Evolutionary conservation across 352 stramenopile genomes (phyloP).

Genomic region (Peronospora belbahrii): DNA sequence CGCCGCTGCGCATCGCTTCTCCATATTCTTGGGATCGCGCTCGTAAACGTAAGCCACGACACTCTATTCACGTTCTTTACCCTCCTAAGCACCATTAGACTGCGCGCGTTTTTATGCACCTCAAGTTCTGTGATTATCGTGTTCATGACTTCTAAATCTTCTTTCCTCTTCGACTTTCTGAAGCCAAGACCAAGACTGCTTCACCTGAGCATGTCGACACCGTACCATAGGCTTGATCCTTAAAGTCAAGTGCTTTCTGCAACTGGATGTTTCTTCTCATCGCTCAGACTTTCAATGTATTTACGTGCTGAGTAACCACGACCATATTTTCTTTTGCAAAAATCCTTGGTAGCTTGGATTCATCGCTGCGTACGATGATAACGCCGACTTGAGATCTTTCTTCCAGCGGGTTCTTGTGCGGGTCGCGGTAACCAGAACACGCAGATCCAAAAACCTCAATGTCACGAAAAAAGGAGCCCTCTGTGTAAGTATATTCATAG

Average conservation of each 20-base stretch:
- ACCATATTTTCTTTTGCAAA: not conserved
- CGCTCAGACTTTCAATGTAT: not conserved
- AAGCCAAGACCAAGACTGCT: not conserved
- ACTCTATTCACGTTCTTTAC: too few species aligned
- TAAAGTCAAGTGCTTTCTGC: not conserved
- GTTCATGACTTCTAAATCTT: not conserved
- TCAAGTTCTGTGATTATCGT: not conserved
- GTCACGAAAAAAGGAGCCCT: not conserved
- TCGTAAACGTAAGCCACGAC: too few species aligned
- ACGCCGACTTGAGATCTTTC: too few species aligned
- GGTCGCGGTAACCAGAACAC: not conserved
- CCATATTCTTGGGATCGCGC: not conserved
- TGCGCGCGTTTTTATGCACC: not conserved
- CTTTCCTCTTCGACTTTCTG: not conserved
- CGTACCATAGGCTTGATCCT: not conserved
- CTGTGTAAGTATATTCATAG: not conserved
- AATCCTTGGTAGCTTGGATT: not conserved
- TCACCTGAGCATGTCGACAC: not conserved
- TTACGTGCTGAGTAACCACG: not conserved
- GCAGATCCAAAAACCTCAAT: not conserved
- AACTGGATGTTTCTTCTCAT: not conserved
- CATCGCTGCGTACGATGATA: too few species aligned
- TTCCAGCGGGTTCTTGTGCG: not conserved
- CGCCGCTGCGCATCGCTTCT: not conserved
- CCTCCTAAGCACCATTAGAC: too few species aligned